Conservation (phyloP, 345 rosid genomes). For the Syzygium oleosum region DNA sequence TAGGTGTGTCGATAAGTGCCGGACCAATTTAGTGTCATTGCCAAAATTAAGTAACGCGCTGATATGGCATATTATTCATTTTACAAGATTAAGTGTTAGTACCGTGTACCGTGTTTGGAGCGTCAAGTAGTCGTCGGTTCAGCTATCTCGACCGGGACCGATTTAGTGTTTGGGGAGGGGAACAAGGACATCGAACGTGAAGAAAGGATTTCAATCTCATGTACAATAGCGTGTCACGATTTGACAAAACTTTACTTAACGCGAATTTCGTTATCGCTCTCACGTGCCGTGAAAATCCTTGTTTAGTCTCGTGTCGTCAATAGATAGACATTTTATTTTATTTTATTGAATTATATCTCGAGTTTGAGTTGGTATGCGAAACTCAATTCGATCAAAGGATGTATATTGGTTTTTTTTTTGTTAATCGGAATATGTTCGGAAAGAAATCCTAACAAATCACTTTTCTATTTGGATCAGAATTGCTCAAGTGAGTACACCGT, state of each 20-base stretch:
- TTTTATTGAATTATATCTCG: neutral
- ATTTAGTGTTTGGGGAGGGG: neutral
- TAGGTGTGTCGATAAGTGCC: neutral
- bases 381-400: neutral
- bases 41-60: neutral
- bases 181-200: neutral
- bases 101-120: neutral
- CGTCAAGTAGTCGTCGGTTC: neutral
- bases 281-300: accelerated
- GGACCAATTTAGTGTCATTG: neutral
- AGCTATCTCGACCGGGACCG: neutral
- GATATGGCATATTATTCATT: neutral
- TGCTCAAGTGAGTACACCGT: neutral
- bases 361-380: neutral
- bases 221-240: neutral
- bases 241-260: neutral
- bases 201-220: neutral
- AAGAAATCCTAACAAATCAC: neutral
- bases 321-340: neutral
- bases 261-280: neutral
- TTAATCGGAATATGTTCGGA: neutral
- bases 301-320: neutral
- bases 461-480: neutral
- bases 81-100: neutral
- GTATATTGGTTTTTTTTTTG: neutral